phyloP scores from a whole-genome alignment of 306 rosid species.

The Gleditsia sinensis region DNA sequence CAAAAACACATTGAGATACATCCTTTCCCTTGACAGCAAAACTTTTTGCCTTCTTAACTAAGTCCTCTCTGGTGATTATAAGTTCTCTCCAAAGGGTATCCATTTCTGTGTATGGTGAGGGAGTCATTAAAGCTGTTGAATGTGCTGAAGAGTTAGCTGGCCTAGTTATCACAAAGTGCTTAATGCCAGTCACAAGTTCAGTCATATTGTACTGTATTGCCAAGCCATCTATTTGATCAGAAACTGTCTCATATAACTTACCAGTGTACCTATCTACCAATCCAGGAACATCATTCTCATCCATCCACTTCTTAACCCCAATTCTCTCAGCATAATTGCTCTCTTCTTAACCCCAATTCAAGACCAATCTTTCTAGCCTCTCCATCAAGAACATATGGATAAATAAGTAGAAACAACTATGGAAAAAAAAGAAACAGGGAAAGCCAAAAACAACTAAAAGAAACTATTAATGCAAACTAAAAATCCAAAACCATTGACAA shows the following conservation, averaged over 20 bases:
- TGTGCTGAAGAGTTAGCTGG: slow-evolving; percentile 53
- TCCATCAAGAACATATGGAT: too few relatives aligned
- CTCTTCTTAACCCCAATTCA: slow-evolving; percentile 88
- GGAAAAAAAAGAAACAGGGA: too few relatives aligned
- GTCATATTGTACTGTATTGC: slow-evolving; percentile 87
- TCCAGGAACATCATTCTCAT: slow-evolving; percentile 86
- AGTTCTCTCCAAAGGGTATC: slow-evolving; percentile 71
- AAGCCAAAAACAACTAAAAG: too few relatives aligned
- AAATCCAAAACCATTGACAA: too few relatives aligned
- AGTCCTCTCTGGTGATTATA: slow-evolving; percentile 71
- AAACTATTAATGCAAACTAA: too few relatives aligned
- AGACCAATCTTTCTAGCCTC: slow-evolving; percentile 95
- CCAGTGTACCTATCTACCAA: slow-evolving; percentile 76
- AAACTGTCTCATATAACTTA: slow-evolving; percentile 70
- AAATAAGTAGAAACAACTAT: too few relatives aligned
- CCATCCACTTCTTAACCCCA: slow-evolving; percentile 91
- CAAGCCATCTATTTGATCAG: slow-evolving; percentile 77
- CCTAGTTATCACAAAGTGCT: slow-evolving; percentile 62
- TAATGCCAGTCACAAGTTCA: slow-evolving; percentile 76
- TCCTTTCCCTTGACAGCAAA: slow-evolving; percentile 73
- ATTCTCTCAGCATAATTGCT: slow-evolving; percentile 79
- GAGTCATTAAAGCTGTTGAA: slow-evolving; percentile 42
- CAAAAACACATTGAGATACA: slow-evolving; percentile 66
- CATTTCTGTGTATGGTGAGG: slow-evolving; percentile 65
- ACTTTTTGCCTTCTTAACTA: slow-evolving; percentile 81